Conservation (phyloP, 345 rosid species). For the Microcos paniculata region DNA sequence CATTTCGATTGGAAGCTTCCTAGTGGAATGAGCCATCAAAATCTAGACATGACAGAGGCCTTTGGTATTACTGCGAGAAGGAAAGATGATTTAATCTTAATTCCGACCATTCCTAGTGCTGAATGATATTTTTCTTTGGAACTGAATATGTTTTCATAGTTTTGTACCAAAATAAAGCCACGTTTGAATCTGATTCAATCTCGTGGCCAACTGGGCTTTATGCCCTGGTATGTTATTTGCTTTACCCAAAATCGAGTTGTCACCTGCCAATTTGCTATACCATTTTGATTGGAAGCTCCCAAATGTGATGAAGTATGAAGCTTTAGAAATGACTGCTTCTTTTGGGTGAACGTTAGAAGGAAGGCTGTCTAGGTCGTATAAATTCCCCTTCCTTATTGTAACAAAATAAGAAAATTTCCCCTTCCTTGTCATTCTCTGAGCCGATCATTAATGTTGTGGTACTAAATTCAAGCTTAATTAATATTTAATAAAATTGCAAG, state of each 20-base stretch:
- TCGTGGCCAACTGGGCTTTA: too few relatives aligned
- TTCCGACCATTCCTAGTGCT: neutral
- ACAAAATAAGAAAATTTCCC: too few relatives aligned
- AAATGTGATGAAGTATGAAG: slow-evolving; percentile 21
- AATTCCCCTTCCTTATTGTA: too few relatives aligned
- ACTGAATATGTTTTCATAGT: neutral
- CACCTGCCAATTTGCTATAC: slow-evolving; percentile 39
- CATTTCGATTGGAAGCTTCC: slow-evolving; percentile 12
- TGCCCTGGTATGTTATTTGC: slow-evolving; percentile 44
- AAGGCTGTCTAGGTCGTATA: too few relatives aligned
- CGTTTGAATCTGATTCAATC: too few relatives aligned
- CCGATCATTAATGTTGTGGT: too few relatives aligned
- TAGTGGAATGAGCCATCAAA: neutral
- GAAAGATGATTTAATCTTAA: neutral
- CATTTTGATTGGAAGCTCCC: slow-evolving; percentile 47
- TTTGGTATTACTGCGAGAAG: neutral
- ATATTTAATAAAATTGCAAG: too few relatives aligned
- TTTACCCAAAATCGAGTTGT: slow-evolving; percentile 27
- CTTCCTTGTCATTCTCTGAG: too few relatives aligned
- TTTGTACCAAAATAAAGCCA: too few relatives aligned
- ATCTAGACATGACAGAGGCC: neutral
- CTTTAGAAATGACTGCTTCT: slow-evolving; percentile 40
- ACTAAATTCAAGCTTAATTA: too few relatives aligned
- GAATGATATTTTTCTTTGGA: neutral
- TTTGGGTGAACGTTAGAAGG: slow-evolving; percentile 27